Conservation (phyloP, 495 filamentous ascomycete genomes). For the Xanthoparmelia taractica region DNA sequence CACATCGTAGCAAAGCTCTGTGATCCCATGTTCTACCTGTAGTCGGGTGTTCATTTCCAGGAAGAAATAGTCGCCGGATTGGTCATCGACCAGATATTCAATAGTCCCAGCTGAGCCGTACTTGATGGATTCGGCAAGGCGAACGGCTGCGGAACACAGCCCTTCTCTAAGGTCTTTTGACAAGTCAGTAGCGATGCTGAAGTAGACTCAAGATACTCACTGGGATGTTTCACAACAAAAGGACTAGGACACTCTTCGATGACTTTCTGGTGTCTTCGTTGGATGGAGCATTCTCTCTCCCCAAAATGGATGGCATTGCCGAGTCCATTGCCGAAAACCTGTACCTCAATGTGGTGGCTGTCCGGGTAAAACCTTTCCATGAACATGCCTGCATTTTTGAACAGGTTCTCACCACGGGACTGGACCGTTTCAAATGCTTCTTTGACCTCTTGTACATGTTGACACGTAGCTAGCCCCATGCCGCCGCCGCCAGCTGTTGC, state of each 20-base stretch:
- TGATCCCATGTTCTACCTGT: constrained; percentile 62
- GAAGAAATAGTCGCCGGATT: constrained; percentile 53
- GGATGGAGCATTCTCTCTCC: constrained; percentile 43
- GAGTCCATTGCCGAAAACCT: constrained; percentile 40
- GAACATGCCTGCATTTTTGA: constrained; percentile 42
- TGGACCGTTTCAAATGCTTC: constrained; percentile 33
- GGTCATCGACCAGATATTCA: constrained; percentile 57
- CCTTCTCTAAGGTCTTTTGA: constrained; percentile 37
- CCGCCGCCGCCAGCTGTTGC: constrained; percentile 52
- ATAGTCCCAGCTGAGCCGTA: constrained; percentile 56
- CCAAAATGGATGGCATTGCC: constrained; percentile 39
- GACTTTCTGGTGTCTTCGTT: constrained; percentile 49
- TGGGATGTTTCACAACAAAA: constrained; percentile 40
- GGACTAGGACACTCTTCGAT: constrained; percentile 48
- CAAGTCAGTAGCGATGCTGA: constrained; percentile 1
- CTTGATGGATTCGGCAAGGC: constrained; percentile 44
- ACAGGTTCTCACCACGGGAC: constrained; percentile 36
- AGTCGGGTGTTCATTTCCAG: constrained; percentile 62
- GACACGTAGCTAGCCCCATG: constrained; percentile 45
- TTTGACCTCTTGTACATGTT: constrained; percentile 34
- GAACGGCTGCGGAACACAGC: constrained; percentile 45
- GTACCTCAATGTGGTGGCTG: constrained; percentile 42
- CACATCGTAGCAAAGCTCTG: constrained; percentile 51
- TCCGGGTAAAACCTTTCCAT: constrained; percentile 40
- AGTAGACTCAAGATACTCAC: constrained; percentile 13